Evolutionary conservation across 2,329 filamentous ascomycete genomes (phyloP).

Genomic region (Chrysoporthe austroafricana): DNA sequence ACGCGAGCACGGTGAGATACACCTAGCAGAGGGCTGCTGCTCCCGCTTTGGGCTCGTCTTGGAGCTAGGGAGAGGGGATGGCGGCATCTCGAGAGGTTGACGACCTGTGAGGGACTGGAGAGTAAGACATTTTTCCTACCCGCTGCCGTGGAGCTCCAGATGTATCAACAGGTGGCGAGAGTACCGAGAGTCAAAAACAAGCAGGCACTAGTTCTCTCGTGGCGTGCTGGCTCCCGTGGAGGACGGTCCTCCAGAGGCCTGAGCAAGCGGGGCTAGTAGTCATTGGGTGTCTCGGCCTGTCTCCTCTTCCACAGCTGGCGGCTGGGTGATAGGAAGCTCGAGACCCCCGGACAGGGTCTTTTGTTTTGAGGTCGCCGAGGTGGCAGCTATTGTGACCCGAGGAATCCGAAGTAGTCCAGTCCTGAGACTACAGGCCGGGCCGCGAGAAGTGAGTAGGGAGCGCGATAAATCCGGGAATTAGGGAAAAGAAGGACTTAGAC

Average conservation of each 20-base stretch:
- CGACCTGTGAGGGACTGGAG: conserved; percentile 21
- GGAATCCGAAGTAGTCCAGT: neutral
- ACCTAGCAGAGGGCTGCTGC: conserved; percentile 8
- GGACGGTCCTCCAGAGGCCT: conserved; percentile 19
- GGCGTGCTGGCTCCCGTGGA: conserved; percentile 25
- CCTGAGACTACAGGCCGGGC: neutral
- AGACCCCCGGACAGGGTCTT: neutral
- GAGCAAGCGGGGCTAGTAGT: conserved; percentile 23
- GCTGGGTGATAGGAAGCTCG: neutral
- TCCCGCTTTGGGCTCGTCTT: neutral
- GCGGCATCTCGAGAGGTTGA: conserved; percentile 8
- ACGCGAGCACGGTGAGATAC: neutral
- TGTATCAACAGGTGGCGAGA: conserved; percentile 14
- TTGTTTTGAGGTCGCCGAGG: neutral
- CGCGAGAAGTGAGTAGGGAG: conserved; percentile 3
- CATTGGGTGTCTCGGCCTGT: neutral
- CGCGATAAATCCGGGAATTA: conserved; percentile 6
- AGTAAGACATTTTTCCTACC: conserved; percentile 25
- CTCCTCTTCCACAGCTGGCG: neutral
- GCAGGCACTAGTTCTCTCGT: conserved; percentile 20
- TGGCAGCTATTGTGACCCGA: conserved; percentile 9
- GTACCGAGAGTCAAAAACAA: conserved; percentile 22
- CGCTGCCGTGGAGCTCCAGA: conserved; percentile 19
- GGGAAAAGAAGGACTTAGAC: neutral
- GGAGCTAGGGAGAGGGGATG: neutral